Base-by-base conservation (phyloP, 1,139 yeast species). In the Kodamaea suecica region DNA sequence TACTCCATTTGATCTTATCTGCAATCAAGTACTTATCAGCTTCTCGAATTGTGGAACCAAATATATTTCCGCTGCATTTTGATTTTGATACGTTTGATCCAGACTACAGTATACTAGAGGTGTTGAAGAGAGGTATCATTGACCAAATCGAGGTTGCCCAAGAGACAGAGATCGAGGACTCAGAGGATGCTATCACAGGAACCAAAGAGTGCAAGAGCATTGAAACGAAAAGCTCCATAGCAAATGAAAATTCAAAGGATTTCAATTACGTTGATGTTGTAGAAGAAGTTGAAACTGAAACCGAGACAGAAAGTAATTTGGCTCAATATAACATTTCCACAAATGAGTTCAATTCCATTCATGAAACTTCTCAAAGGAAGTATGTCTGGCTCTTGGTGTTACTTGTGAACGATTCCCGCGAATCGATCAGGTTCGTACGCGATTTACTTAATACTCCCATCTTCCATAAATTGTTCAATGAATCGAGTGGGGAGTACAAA, bases 381-480 rank as follows among this genome's bases (percentile, higher is more conserved):
- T 59, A 63, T 33, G 52, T 59, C 34, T 77, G 80, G 76, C 47
- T 76, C 16, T 48, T 76, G 42, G 63, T 65, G 3, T 39, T 70
- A 3, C 50, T 77, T 9, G 55, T 67, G 6, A 66, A 75, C 47
- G 59, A 69, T 21, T 47, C 62, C 2, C 48, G 49, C 3, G 57
- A 59, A 13, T 50, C 63, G 5, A 40, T 42, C 2, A 38, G 32
- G 4, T 67, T 73, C 35, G 36, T 66, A 3, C 48, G 50, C 4
- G 40, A 49, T 3, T 44, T 71, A 13, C 38, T 75, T 5, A 41
- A 44, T 5, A 52, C 57, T 33, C 48, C 50, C 0, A 38, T 37
- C 5, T 69, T 75, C 42, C 41, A 48, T 16, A 50, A 51, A 10
- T 52, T 68, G 21, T 58, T 73, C 40, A 53, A 60, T 32, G 62